phyloP scores from a whole-genome alignment of 495 filamentous ascomycete genomes.

The Halenospora varia region DNA sequence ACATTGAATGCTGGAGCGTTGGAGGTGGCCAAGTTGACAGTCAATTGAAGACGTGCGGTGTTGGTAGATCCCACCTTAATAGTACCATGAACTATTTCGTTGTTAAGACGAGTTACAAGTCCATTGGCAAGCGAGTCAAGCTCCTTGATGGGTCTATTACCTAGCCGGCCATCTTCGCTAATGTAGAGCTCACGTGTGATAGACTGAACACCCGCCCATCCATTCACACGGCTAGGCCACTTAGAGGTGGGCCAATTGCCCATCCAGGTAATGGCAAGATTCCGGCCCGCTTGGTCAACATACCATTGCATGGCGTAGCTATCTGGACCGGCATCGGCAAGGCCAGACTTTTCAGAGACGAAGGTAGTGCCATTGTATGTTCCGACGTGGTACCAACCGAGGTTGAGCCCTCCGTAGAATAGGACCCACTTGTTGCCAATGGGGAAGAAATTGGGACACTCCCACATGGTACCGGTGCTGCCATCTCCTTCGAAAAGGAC shows the following conservation, averaged over 20 bases:
- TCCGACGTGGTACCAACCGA: conserved; percentile 32
- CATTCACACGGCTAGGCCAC: conserved; percentile 15
- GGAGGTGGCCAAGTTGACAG: conserved; percentile 4
- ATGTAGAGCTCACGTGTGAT: conserved; percentile 15
- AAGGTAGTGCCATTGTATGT: conserved; percentile 36
- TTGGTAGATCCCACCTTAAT: conserved; percentile 11
- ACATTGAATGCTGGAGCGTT: conserved; percentile 13
- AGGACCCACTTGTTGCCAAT: conserved; percentile 26
- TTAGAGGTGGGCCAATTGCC: conserved; percentile 16
- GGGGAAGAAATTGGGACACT: conserved; percentile 30
- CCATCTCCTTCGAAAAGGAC: conserved; percentile 13
- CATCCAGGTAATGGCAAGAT: conserved; percentile 21
- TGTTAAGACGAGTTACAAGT: background rate
- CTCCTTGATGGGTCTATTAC: conserved; percentile 13
- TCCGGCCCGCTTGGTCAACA: conserved; percentile 11
- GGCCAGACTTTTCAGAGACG: conserved; percentile 21
- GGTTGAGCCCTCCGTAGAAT: conserved; percentile 13
- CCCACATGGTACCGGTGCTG: conserved; percentile 23
- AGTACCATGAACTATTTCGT: conserved; percentile 11
- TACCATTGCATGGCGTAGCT: conserved; percentile 19
- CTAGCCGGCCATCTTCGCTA: conserved; percentile 12
- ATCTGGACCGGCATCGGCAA: conserved; percentile 20
- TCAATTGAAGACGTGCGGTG: conserved; percentile 11
- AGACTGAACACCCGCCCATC: conserved; percentile 14
- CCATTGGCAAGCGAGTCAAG: background rate